Conservation (phyloP, 306 rosid species). For the Medicago lupulina region DNA sequence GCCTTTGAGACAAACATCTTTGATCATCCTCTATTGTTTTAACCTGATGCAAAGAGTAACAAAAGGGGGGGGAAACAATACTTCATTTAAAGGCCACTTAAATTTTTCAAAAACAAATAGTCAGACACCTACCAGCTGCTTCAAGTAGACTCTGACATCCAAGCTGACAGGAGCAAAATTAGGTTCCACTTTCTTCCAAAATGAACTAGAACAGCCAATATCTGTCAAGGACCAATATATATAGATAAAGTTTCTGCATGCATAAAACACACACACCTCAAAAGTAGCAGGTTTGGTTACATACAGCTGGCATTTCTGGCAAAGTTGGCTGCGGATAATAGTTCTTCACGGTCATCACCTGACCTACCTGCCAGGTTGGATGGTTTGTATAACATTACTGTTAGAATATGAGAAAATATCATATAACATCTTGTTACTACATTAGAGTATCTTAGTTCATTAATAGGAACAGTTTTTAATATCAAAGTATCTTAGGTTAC, state of each 20-base stretch:
- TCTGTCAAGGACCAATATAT: conserved; percentile 51
- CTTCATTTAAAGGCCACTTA: conserved; percentile 37
- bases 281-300: conserved; percentile 45
- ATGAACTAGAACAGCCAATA: conserved; percentile 70
- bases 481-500: neutral
- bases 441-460: neutral
- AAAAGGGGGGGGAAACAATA: conserved; percentile 27
- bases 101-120: conserved; percentile 35
- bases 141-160: conserved; percentile 58
- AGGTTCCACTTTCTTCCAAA: conserved; percentile 85
- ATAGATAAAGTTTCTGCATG: neutral
- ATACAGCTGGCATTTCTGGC: conserved; percentile 74
- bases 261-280: neutral
- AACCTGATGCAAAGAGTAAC: conserved; percentile 53
- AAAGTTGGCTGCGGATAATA: conserved; percentile 71
- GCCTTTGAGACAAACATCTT: conserved; percentile 52
- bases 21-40: conserved; percentile 59
- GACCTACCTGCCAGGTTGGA: conserved; percentile 65
- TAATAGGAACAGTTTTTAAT: neutral
- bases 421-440: neutral
- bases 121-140: conserved; percentile 66
- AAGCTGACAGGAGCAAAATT: conserved; percentile 63
- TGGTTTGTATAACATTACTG: conserved; percentile 25
- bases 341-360: conserved; percentile 77
- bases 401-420: neutral